A percentile compares a stretch with the other conserved stretches of the same genome.
Conservation (phyloP, 2,329 filamentous ascomycete species). For the Sporothrix inflata region DNA sequence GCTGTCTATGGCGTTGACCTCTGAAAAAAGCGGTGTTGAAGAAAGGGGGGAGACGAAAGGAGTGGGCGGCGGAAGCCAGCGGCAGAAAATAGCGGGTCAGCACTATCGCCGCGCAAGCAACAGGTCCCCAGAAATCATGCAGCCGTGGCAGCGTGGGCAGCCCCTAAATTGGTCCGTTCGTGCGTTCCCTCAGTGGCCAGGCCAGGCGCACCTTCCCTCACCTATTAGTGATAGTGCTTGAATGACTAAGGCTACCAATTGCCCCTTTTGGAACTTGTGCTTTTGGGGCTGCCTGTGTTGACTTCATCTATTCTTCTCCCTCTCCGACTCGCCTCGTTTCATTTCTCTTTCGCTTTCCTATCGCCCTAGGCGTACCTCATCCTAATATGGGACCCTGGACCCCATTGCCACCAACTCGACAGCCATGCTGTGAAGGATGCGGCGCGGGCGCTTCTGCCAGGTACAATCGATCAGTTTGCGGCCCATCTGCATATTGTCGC, state of each 20-base stretch:
- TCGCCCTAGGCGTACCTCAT: not conserved
- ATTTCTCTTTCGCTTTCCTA: not conserved
- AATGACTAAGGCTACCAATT: conserved; percentile 17
- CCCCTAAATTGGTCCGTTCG: not conserved
- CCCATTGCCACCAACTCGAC: not conserved
- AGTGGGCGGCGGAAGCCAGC: conserved; percentile 2
- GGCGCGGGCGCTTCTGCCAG: not conserved
- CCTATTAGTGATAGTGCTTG: not conserved
- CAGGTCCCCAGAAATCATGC: not conserved
- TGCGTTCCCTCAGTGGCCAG: not conserved
- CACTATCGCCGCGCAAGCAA: conserved; percentile 16
- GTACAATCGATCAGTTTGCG: not conserved
- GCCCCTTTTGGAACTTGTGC: conserved; percentile 3
- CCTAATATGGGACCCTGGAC: not conserved
- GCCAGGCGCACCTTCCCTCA: not conserved
- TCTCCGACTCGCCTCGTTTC: not conserved
- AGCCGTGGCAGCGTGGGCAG: not conserved
- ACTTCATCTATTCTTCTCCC: not conserved
- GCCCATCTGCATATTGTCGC: not conserved
- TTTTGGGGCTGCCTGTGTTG: not conserved
- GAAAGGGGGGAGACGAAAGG: conserved; percentile 1
- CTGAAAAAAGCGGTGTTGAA: conserved; percentile 14
- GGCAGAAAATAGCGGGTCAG: conserved; percentile 21
- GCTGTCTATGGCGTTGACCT: not conserved
- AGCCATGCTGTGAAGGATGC: not conserved